Base-by-base conservation (phyloP, 1,284 basidiomycete genomes). In the Boletus smithii region DNA sequence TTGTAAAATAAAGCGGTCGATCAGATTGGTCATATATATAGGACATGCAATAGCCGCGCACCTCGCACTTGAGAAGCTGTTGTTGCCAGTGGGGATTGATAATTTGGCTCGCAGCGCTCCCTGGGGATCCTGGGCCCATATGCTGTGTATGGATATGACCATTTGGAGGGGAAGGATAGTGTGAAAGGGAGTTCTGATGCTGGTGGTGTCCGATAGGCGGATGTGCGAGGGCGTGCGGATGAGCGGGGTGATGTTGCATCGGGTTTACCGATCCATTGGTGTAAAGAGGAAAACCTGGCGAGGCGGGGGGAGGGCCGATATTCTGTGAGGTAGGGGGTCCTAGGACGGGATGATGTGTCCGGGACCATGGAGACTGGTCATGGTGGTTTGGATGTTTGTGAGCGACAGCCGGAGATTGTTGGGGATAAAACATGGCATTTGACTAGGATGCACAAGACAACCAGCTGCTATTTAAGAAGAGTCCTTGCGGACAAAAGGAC, bases 31-130 rank as follows among this genome's bases (percentile, higher is more conserved):
- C 38, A 33, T 31, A 31, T 40, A 43, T 27, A n/a, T n/a, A 50
- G 53, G 35, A 50, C 42, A 45, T 45, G 53, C 11, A 29, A 13
- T n/a, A 31, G 44, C 35, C 29, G 70, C 80, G 53, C 60, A 87
- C 86, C 73, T 89, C 86, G 66, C 79, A 89, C 66, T 89, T 89
- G 64, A 89, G 73, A 57, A 89, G 68, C 67, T 89, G 87, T 58
- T 88, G 81, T 59, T 88, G 84, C 87, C 86, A 89, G 54, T 89
- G 87, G 7, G 79, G 77, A 22, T 76, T 79, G 55, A 87, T 79
- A 56, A 82, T 76, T 69, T 81, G 82, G 46, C 76, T 73, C 4
- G 69, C 61, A 18, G 72, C 69, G 36, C 74, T 75, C n/a, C 76
- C 80, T 22, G 87, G 85, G 5, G 84, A 86, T n/a, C 74, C 77